A percentile compares a stretch with the other conserved stretches of the same genome.
These are phyloP conservation scores for Trichosporon sp. DNA, from an alignment of 1,284 basidiomycete genomes.

Conservation along the genomic window DNA sequence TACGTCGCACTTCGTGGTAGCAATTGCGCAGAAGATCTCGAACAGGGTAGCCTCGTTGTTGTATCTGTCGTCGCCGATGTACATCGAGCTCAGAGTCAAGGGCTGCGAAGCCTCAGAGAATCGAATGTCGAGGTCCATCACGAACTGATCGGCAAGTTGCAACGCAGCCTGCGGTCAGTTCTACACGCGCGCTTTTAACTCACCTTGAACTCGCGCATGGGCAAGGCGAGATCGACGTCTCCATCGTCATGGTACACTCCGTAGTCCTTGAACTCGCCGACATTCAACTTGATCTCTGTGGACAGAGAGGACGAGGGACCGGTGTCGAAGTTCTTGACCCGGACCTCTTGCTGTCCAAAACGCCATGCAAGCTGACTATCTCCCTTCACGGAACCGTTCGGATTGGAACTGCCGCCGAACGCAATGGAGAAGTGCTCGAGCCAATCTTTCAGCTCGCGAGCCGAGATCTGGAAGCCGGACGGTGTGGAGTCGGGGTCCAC, in stretches of 20 bases:
- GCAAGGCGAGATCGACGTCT: conserved; percentile 49
- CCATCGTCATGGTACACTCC: conserved; percentile 35
- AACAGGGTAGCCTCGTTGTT: conserved; percentile 42
- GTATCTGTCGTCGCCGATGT: conserved; percentile 25
- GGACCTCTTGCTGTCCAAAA: conserved; percentile 46
- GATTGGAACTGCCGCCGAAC: conserved; percentile 25
- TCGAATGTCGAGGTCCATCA: conserved; percentile 46
- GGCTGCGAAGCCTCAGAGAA: conserved; percentile 54
- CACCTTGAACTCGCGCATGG: conserved; percentile 57
- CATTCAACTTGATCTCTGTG: conserved; percentile 53
- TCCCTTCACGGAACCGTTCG: conserved; percentile 27
- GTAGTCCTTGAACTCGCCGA: conserved; percentile 53
- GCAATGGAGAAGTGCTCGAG: conserved; percentile 54
- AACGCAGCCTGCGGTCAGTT: conserved; percentile 45
- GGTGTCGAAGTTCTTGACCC: conserved; percentile 51
- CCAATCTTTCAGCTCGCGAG: conserved; percentile 52
- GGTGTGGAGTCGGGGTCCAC: conserved; percentile 52
- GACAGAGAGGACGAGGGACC: conserved; percentile 30
- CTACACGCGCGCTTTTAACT: conserved; percentile 23
- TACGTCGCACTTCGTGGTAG: conserved; percentile 50
- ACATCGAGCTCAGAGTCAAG: conserved; percentile 44
- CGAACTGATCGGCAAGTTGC: conserved; percentile 50
- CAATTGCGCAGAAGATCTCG: conserved; percentile 52
- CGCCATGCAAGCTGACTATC: conserved; percentile 55
- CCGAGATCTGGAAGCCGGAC: conserved; percentile 47